Conservation (phyloP, 495 filamentous ascomycete genomes). For the Penicillium nucicola region DNA sequence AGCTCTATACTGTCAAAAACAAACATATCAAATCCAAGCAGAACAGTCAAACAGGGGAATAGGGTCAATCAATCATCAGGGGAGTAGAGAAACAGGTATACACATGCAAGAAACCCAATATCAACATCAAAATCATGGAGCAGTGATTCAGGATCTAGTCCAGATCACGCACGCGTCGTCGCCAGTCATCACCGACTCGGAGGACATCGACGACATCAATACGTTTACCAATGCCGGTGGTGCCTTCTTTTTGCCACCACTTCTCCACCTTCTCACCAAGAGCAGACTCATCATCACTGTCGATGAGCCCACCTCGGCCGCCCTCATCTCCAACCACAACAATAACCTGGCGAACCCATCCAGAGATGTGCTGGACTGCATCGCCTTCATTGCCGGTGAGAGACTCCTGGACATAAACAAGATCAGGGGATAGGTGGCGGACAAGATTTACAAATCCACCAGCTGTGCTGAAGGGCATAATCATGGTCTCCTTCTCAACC, state of each 20-base stretch:
- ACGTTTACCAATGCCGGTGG: conserved; percentile 79
- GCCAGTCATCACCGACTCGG: conserved; percentile 80
- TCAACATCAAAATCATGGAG: conserved; percentile 25
- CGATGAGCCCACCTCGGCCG: conserved; percentile 79
- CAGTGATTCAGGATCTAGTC: conserved; percentile 46
- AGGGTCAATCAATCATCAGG: conserved; percentile 27
- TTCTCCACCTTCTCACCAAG: conserved; percentile 54
- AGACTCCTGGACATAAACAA: conserved; percentile 82
- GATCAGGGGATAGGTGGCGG: conserved; percentile 74
- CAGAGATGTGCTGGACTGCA: conserved; percentile 65
- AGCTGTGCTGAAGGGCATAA: conserved; percentile 80
- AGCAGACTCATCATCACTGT: conserved; percentile 78
- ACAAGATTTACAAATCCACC: conserved; percentile 79
- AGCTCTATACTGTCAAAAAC: not conserved
- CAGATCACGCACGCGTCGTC: conserved; percentile 64
- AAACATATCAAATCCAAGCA: conserved; percentile 16
- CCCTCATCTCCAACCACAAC: conserved; percentile 83
- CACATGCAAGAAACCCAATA: conserved; percentile 28
- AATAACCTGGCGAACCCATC: conserved; percentile 81
- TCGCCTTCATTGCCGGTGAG: conserved; percentile 69
- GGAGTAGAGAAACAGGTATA: conserved; percentile 21
- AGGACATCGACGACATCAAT: conserved; percentile 81
- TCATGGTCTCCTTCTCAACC: conserved; percentile 78
- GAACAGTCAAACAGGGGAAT: conserved; percentile 28
- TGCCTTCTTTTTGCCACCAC: conserved; percentile 83